Conservation (phyloP, 805 yeast species). For the Saccharomycopsis malanga region DNA sequence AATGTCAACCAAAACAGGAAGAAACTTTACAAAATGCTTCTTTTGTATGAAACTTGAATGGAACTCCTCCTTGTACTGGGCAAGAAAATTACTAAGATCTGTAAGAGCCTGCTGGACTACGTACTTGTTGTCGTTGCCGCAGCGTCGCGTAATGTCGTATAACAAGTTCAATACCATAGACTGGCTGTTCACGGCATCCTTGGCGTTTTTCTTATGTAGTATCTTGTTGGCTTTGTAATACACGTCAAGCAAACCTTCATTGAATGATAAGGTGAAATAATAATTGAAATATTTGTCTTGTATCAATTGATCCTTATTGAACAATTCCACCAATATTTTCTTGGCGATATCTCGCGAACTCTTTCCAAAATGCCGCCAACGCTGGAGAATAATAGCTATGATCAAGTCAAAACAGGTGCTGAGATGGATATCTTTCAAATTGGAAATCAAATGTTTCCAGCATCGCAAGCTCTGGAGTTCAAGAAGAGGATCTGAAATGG, state of each 20-base stretch:
- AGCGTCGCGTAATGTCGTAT: constrained; percentile 47
- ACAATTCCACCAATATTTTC: constrained; percentile 38
- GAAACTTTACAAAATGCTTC: constrained; percentile 28
- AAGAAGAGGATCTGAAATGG: constrained; percentile 56
- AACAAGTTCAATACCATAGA: constrained; percentile 30
- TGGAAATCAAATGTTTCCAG: constrained; percentile 55
- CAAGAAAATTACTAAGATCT: constrained; percentile 51
- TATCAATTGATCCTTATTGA: constrained; percentile 30
- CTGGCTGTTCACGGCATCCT: constrained; percentile 3
- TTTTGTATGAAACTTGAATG: constrained; percentile 39
- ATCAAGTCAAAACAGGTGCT: constrained; percentile 66
- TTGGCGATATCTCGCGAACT: constrained; percentile 46
- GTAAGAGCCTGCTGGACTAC: constrained; percentile 66
- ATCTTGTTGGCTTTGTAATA: constrained; percentile 27
- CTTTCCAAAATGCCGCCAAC: constrained; percentile 46
- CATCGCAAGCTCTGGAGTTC: constrained; percentile 58
- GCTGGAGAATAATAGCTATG: constrained; percentile 64
- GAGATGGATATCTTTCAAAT: constrained; percentile 50
- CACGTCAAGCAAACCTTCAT: constrained; percentile 32
- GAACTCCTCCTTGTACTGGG: constrained; percentile 43
- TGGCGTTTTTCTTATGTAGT: constrained; percentile 27
- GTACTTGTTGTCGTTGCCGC: constrained; percentile 56
- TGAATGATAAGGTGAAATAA: constrained; percentile 45
- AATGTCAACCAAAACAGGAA: constrained; percentile 43
- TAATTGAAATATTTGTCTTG: constrained; percentile 41